A percentile compares a stretch with the other conserved stretches of the same genome.
Evolutionary conservation across 2,329 filamentous ascomycete genomes (phyloP).

Genomic region (Cytospora mali): DNA sequence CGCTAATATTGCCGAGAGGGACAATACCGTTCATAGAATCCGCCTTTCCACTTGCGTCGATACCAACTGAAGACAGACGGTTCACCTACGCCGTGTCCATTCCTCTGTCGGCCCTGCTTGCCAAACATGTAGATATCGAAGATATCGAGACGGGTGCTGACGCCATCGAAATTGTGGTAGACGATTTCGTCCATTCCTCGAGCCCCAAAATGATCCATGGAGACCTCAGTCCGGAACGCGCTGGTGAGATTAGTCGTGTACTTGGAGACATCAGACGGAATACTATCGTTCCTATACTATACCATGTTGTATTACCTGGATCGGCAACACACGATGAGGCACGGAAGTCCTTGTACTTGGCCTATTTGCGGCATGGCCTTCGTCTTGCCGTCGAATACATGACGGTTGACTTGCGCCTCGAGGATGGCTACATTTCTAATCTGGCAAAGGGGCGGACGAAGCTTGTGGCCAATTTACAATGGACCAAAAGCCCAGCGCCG

Average conservation of each 20-base stretch:
- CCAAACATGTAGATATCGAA: constrained; percentile 60
- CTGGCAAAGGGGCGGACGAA: constrained; percentile 57
- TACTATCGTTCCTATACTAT: constrained; percentile 62
- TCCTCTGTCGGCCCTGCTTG: constrained; percentile 58
- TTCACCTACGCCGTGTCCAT: constrained; percentile 71
- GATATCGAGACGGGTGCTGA: constrained; percentile 68
- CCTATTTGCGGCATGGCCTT: constrained; percentile 61
- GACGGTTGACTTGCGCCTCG: constrained; percentile 62
- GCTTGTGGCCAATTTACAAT: constrained; percentile 60
- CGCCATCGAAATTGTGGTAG: constrained; percentile 65
- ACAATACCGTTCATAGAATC: constrained; percentile 62
- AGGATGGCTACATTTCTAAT: constrained; percentile 51
- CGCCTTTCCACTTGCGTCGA: constrained; percentile 65
- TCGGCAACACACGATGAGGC: constrained; percentile 31
- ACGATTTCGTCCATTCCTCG: constrained; percentile 38
- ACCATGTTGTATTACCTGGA: constrained; percentile 49
- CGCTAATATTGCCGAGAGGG: constrained; percentile 58
- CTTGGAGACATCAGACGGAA: constrained; percentile 64
- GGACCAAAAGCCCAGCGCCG: constrained; percentile 43
- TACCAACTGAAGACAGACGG: constrained; percentile 60
- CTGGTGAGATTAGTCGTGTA: constrained; percentile 57
- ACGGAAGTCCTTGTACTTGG: constrained; percentile 49
- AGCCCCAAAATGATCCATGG: constrained; percentile 24
- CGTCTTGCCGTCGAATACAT: constrained; percentile 65
- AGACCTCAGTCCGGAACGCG: constrained; percentile 39